Conservation (phyloP, 2,329 filamentous ascomycete genomes). For the Fulvia fulva region DNA sequence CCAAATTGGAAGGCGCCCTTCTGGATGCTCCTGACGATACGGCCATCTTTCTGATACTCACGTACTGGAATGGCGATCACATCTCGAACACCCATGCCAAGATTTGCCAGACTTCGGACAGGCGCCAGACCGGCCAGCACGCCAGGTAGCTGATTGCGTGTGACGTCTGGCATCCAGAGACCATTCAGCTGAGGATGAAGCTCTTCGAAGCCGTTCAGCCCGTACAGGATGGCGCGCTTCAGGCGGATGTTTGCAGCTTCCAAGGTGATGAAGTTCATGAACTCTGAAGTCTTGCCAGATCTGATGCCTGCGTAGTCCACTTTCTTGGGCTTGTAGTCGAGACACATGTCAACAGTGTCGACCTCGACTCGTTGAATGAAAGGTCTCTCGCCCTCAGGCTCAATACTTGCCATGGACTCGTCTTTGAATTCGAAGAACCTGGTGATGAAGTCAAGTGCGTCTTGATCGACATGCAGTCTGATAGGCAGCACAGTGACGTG, state of each 20-base stretch:
- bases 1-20: conserved; percentile 89
- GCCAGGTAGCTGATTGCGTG: conserved; percentile 79
- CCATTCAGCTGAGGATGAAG: conserved; percentile 88
- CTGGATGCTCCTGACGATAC: conserved; percentile 83
- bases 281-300: conserved; percentile 91
- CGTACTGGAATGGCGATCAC: conserved; percentile 84
- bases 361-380: conserved; percentile 90
- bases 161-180: conserved; percentile 94
- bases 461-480: conserved; percentile 91
- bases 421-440: conserved; percentile 98
- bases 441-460: conserved; percentile 93
- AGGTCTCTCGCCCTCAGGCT: conserved; percentile 47
- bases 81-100: conserved; percentile 80
- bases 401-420: conserved; percentile 54
- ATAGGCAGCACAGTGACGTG: conserved; percentile 72
- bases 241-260: conserved; percentile 84
- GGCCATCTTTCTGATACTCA: conserved; percentile 91
- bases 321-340: conserved; percentile 98
- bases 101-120: conserved; percentile 85
- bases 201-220: conserved; percentile 83
- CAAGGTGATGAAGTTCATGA: conserved; percentile 96
- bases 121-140: conserved; percentile 86
- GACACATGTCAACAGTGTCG: conserved; percentile 73
- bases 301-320: conserved; percentile 91
- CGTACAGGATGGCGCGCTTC: conserved; percentile 86